phyloP scores from a whole-genome alignment of 2,329 filamentous ascomycete species.

The Parascedosporium putredinis region DNA sequence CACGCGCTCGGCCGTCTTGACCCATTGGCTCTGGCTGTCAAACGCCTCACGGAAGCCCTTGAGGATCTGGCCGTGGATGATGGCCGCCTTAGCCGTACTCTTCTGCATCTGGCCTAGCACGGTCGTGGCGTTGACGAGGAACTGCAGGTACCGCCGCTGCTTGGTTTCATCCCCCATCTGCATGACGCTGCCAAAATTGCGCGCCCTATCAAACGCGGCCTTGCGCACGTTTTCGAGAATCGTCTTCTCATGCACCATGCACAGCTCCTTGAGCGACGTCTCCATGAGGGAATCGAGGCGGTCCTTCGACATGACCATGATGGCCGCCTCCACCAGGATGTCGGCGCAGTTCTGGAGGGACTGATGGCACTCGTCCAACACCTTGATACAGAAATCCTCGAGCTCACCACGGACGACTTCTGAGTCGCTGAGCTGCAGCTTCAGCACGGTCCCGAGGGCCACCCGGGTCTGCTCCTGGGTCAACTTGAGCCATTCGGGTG shows the following conservation, averaged over 20 bases:
- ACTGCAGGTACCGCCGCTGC: slow-evolving; percentile 62
- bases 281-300: slow-evolving; percentile 25
- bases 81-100: not conserved
- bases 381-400: slow-evolving; percentile 57
- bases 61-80: not conserved
- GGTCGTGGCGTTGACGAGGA: slow-evolving; percentile 64
- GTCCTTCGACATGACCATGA: slow-evolving; percentile 46
- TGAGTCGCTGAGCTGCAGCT: slow-evolving; percentile 61
- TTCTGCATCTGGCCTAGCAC: slow-evolving; percentile 51
- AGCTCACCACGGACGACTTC: slow-evolving; percentile 58
- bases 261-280: slow-evolving; percentile 49
- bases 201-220: not conserved
- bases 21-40: slow-evolving; percentile 12
- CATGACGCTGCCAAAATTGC: slow-evolving; percentile 39
- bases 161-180: slow-evolving; percentile 71
- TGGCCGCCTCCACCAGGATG: slow-evolving; percentile 71
- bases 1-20: not conserved
- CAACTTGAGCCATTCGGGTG: slow-evolving; percentile 62
- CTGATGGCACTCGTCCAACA: slow-evolving; percentile 68
- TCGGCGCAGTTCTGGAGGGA: slow-evolving; percentile 59
- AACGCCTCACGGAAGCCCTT: slow-evolving; percentile 17
- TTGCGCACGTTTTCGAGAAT: not conserved
- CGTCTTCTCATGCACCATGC: slow-evolving; percentile 29
- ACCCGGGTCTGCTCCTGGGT: slow-evolving; percentile 74
- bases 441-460: slow-evolving; percentile 67